phyloP scores from a whole-genome alignment of 768 basidiomycete genomes.

The Boletus eberwhitei region DNA sequence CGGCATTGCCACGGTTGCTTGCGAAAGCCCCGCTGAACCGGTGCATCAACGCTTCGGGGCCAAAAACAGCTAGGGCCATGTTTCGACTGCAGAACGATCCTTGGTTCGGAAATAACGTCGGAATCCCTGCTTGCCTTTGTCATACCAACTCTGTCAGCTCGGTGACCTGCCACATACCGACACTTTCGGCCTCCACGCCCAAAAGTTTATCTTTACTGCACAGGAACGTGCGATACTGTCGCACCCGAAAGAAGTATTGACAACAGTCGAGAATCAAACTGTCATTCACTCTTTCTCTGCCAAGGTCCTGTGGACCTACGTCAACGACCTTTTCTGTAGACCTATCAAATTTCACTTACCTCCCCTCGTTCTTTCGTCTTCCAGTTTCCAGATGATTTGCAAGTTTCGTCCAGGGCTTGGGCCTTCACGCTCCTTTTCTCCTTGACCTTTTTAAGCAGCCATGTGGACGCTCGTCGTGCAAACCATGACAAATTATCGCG shows the following conservation, averaged over 20 bases:
- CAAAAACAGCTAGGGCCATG: conserved; percentile 48
- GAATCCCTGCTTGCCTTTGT: conserved; percentile 17
- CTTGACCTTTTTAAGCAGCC: conserved; percentile 61
- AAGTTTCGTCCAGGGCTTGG: conserved; percentile 62
- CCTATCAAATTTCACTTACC: conserved; percentile 28
- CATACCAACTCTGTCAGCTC: conserved; percentile 3
- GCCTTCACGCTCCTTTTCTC: conserved; percentile 54
- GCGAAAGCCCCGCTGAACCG: conserved; percentile 41
- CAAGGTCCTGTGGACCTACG: conserved; percentile 13
- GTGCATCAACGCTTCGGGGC: conserved; percentile 33
- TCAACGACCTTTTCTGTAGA: background rate
- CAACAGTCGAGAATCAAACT: conserved; percentile 75
- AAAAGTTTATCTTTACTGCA: conserved; percentile 72
- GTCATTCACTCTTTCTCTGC: conserved; percentile 54
- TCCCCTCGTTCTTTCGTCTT: conserved; percentile 45
- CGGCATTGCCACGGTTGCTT: conserved; percentile 34
- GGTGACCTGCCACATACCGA: conserved; percentile 35
- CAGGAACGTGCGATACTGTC: conserved; percentile 48
- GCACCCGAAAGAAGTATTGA: conserved; percentile 47
- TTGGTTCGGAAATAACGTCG: conserved; percentile 30
- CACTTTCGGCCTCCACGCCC: conserved; percentile 47
- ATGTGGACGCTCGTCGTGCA: conserved; percentile 65
- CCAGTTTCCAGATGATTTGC: conserved; percentile 60
- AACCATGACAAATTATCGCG: conserved; percentile 50
- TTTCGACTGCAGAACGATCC: conserved; percentile 48